Evolutionary conservation across 2,329 filamentous ascomycete genomes (phyloP), one percentile per base, ranked within the genome.

Genomic region (Macroventuria anomochaeta): DNA sequence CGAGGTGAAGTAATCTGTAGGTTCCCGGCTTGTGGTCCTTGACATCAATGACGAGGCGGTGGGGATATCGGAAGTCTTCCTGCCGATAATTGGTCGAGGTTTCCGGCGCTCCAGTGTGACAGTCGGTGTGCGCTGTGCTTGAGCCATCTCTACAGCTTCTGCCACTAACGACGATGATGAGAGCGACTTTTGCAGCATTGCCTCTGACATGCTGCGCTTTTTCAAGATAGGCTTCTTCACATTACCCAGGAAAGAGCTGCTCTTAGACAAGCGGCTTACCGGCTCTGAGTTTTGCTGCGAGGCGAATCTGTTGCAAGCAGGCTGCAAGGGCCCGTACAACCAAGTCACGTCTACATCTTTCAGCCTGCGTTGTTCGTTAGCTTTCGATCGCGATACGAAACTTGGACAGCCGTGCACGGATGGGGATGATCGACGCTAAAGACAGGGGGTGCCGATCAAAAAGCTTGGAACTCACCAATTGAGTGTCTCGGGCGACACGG

Each of bases 321-420:
- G 88, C 72, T 96, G 93, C 41, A 97, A 77, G 11, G 95, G 95
- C 0, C 95, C 95, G 69, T 97, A 99, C 1, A 99, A 81, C 95
- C 93, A 99, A 38, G 93, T 97, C 26, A 97, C 92, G 75, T 99
- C 93, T 73, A 90, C 95, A 67, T 97, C 95, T 74, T 97, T 99
- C 55, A 97, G 81, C 93, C 92, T 96, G 67, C 39, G 29, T 43
- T 43, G 44, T 39, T 33, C 4, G 61, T 80, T 63, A 80, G 74
- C 51, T 33, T 46, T 51, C 21, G 32, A 39, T 55, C 25, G 18
- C 36, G 28, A 39, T 25, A 15, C 32, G 15, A 40, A 28, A 53
- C 38, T 52, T 42, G 28, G 43, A 32, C 44, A 39, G 41, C 34
- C 20, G 62, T 60, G 65, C 60, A 63, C 60, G 62, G 61, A 68